Conservation (phyloP, 1,139 yeast genomes). For the Sugiyamaella xylanicola region DNA sequence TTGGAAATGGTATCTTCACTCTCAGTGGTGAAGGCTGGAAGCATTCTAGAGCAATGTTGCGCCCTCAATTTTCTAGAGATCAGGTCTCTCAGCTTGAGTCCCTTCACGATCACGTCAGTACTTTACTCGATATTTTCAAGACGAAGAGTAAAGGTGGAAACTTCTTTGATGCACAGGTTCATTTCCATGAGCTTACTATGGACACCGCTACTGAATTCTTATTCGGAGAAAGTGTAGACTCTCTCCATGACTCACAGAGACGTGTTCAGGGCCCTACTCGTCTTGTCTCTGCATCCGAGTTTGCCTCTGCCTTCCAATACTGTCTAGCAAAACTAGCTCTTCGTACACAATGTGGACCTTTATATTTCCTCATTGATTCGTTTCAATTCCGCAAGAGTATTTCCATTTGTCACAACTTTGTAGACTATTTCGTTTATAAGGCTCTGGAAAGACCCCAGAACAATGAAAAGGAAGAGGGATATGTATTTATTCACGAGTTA, state of each 20-base stretch:
- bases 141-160: constrained; percentile 32
- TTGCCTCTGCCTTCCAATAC: constrained; percentile 51
- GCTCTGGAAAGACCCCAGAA: constrained; percentile 33
- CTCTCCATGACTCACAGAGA: constrained; percentile 43
- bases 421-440: constrained; percentile 39
- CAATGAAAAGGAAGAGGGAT: constrained; percentile 37
- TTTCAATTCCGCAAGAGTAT: constrained; percentile 40
- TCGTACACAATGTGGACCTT: constrained; percentile 28
- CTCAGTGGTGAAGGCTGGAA: constrained; percentile 60
- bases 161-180: constrained; percentile 49
- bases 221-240: constrained; percentile 57
- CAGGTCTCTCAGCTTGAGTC: constrained; percentile 54
- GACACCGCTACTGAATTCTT: constrained; percentile 63
- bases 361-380: constrained; percentile 44
- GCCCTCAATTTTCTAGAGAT: constrained; percentile 61
- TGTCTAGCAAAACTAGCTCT: constrained; percentile 40
- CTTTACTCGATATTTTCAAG: constrained; percentile 23
- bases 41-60: constrained; percentile 57
- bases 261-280: constrained; percentile 27
- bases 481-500: constrained; percentile 54
- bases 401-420: constrained; percentile 36
- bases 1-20: constrained; percentile 63
- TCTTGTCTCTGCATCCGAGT: constrained; percentile 36
- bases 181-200: constrained; percentile 55
- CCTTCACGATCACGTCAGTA: constrained; percentile 42